Evolutionary conservation across 495 filamentous ascomycete species (phyloP).

Genomic region (Penicilliopsis zonata): DNA sequence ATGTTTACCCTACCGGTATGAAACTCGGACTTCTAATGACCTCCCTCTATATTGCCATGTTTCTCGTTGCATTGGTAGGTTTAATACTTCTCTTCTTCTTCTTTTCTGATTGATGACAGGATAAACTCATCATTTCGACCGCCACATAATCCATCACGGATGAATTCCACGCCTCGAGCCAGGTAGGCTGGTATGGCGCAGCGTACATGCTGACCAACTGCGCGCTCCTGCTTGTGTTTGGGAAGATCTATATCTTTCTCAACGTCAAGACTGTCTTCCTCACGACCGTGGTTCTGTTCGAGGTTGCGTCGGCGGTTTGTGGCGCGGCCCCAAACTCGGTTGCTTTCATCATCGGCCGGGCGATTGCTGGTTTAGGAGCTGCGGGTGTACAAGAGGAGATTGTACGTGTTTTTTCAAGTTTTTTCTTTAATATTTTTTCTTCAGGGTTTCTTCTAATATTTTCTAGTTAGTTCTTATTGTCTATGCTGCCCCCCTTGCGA

Average conservation of each 20-base stretch:
- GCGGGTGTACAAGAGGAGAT: conserved; percentile 1
- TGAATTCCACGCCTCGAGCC: conserved; percentile 43
- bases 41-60: conserved; percentile 35
- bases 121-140: conserved; percentile 53
- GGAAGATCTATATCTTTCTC: conserved; percentile 51
- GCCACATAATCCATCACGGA: conserved; percentile 57
- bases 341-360: conserved; percentile 55
- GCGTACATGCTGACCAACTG: conserved; percentile 47
- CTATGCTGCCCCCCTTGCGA: conserved; percentile 24
- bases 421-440: no score
- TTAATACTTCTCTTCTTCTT: conserved; percentile 3
- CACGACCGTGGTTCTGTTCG: conserved; percentile 49
- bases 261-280: conserved; percentile 41
- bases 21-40: conserved; percentile 30
- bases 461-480: conserved; percentile 27
- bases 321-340: conserved; percentile 49
- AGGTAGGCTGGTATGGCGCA: conserved; percentile 56
- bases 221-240: conserved; percentile 46
- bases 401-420: background rate
- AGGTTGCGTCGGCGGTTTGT: conserved; percentile 53
- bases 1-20: conserved; percentile 4
- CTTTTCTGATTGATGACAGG: conserved; percentile 9
- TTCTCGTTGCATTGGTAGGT: conserved; percentile 34
- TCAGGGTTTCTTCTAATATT: background rate
- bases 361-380: conserved; percentile 52